Conservation (phyloP, 2,329 filamentous ascomycete genomes). For the Aureobasidium sp. region DNA sequence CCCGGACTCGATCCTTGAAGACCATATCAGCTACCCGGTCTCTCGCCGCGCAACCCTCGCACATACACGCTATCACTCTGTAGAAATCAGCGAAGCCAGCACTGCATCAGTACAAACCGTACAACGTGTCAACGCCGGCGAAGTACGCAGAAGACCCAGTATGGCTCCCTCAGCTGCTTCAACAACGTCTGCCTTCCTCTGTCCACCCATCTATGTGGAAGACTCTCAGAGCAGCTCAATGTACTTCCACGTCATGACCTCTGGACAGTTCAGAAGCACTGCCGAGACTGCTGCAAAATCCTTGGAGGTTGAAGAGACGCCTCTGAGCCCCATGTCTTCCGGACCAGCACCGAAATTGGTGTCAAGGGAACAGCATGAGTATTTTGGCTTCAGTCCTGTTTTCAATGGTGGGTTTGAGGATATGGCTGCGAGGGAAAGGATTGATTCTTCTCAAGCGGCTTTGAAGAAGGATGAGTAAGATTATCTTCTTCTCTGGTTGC, state of each 20-base stretch:
- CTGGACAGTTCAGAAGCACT: neutral
- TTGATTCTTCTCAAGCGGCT: neutral
- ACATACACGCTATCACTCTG: neutral
- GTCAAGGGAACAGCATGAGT: neutral
- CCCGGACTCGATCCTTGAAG: neutral
- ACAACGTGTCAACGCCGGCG: neutral
- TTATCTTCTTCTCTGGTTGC: no score
- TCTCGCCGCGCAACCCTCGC: neutral
- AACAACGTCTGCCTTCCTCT: neutral
- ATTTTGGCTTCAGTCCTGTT: neutral
- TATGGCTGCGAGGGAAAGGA: neutral
- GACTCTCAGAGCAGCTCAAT: neutral
- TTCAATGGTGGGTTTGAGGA: neutral
- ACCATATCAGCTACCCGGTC: neutral
- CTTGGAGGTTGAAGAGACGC: neutral
- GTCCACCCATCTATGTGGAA: neutral
- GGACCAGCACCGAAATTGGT: neutral
- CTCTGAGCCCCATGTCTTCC: neutral
- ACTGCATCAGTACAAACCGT: neutral
- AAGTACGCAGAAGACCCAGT: neutral
- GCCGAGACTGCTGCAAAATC: neutral
- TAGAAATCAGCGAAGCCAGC: neutral
- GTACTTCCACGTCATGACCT: constrained; percentile 8
- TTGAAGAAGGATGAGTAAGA: neutral
- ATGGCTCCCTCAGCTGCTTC: constrained; percentile 2